Percentiles rank a stretch among this genome's conserved stretches.
phyloP scores from a whole-genome alignment of 441 rosid genomes.

The Euphorbia corollata region DNA sequence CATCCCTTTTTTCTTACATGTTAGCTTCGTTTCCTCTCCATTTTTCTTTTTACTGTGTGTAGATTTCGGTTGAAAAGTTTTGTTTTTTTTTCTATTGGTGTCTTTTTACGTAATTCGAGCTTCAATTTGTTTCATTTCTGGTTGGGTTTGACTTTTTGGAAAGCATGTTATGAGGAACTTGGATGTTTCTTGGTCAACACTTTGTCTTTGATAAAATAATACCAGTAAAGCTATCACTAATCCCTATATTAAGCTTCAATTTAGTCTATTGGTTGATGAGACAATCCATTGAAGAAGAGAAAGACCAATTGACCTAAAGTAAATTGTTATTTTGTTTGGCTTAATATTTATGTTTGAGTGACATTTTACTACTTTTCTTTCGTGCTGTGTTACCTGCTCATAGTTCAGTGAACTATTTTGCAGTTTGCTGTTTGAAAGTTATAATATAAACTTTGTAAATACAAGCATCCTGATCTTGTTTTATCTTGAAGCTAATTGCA shows the following conservation, averaged over 20 bases:
- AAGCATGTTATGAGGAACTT: not conserved
- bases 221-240: not conserved
- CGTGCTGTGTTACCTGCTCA: not conserved
- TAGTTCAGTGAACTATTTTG: not conserved
- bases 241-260: not conserved
- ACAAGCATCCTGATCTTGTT: not conserved
- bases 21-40: slow-evolving; percentile 25
- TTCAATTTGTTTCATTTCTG: slow-evolving; percentile 1
- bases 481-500: not conserved
- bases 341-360: not conserved
- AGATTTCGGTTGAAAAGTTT: not conserved
- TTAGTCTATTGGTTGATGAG: not conserved
- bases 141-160: not conserved
- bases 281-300: not conserved
- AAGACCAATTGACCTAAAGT: not conserved
- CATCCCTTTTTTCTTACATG: slow-evolving; percentile 45
- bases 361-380: not conserved
- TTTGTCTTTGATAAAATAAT: not conserved
- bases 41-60: not conserved
- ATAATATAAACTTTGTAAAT: not conserved
- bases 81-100: not conserved
- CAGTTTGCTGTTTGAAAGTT: not conserved
- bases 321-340: not conserved
- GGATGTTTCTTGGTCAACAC: not conserved
- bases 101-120: slow-evolving; percentile 1